Percentiles rank a stretch among this genome's conserved stretches.
Conservation (phyloP, 768 basidiomycete genomes). For the Leccinum pellstonianum region DNA sequence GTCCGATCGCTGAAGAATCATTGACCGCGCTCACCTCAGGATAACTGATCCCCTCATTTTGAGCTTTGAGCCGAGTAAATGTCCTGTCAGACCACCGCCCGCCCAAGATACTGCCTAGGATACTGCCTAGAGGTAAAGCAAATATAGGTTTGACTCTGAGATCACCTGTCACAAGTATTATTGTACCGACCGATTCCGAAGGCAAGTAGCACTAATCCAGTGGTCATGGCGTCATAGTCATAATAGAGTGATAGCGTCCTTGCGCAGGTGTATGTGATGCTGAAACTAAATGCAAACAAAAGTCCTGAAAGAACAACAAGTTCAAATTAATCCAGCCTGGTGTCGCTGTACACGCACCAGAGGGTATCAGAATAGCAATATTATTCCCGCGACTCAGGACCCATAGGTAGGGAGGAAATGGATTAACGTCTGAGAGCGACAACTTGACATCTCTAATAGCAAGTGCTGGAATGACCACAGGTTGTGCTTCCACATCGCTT, state of each 20-base stretch:
- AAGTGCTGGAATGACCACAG: slow-evolving; percentile 9
- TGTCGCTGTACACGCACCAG: slow-evolving; percentile 26
- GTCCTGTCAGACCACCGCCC: slow-evolving; percentile 60
- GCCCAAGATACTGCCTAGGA: slow-evolving; percentile 56
- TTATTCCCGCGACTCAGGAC: slow-evolving; percentile 69
- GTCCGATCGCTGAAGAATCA: not conserved
- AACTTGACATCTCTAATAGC: slow-evolving; percentile 45
- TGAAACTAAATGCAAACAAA: slow-evolving; percentile 68
- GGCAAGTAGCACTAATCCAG: slow-evolving; percentile 74
- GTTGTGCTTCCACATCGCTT: slow-evolving; percentile 26
- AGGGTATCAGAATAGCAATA: slow-evolving; percentile 47
- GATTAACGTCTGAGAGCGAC: slow-evolving; percentile 70
- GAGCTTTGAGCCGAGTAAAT: slow-evolving; percentile 43
- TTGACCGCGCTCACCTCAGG: slow-evolving; percentile 56
- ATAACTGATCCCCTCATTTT: slow-evolving; percentile 48
- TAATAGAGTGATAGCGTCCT: slow-evolving; percentile 68
- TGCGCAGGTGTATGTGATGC: slow-evolving; percentile 71
- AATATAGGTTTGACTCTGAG: not conserved
- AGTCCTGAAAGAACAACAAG: slow-evolving; percentile 44
- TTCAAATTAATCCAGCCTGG: not conserved
- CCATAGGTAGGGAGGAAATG: slow-evolving; percentile 58
- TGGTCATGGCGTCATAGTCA: slow-evolving; percentile 64
- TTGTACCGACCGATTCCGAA: slow-evolving; percentile 60
- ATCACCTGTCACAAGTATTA: not conserved
- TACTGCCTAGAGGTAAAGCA: slow-evolving; percentile 35